Evolutionary conservation across 495 filamentous ascomycete species (phyloP).

Genomic region (Clavariopsis aquatica): DNA sequence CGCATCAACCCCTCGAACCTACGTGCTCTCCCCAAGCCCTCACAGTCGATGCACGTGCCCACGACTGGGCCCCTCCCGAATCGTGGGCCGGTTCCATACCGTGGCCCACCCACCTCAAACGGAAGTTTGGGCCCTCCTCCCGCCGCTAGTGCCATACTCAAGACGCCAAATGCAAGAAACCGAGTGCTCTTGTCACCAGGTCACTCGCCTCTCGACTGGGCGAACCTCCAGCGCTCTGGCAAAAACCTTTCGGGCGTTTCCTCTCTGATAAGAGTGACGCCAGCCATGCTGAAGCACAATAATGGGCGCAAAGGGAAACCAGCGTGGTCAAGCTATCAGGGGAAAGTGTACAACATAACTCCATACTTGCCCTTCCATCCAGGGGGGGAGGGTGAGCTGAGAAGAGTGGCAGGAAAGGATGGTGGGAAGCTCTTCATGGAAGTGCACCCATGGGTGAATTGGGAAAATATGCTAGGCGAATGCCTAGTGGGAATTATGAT

Average conservation of each 20-base stretch:
- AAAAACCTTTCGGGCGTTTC: slow-evolving; percentile 62
- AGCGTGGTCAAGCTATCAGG: slow-evolving; percentile 84
- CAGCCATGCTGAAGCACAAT: slow-evolving; percentile 69
- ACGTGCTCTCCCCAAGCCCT: slow-evolving; percentile 29
- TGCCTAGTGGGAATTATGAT: slow-evolving; percentile 87
- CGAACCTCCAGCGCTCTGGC: slow-evolving; percentile 65
- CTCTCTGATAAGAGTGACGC: slow-evolving; percentile 66
- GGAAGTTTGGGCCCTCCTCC: slow-evolving; percentile 28
- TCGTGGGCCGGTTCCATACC: slow-evolving; percentile 39
- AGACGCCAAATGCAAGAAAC: slow-evolving; percentile 41
- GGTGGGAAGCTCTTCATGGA: slow-evolving; percentile 82
- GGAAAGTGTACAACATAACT: slow-evolving; percentile 89
- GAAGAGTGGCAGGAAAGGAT: slow-evolving; percentile 76
- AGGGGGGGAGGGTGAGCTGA: slow-evolving; percentile 82
- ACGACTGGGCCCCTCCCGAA: slow-evolving; percentile 45
- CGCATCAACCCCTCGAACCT: slow-evolving; percentile 33
- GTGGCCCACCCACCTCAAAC: slow-evolving; percentile 34
- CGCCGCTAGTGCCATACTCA: slow-evolving; percentile 12
- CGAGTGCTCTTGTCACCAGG: slow-evolving; percentile 80
- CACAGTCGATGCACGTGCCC: slow-evolving; percentile 46
- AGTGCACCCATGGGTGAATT: slow-evolving; percentile 97
- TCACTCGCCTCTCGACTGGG: slow-evolving; percentile 95
- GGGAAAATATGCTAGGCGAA: slow-evolving; percentile 85
- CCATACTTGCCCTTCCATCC: slow-evolving; percentile 91
- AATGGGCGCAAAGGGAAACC: slow-evolving; percentile 79